phyloP scores from a whole-genome alignment of 495 filamentous ascomycete genomes.

The Aspergillus homomorphus region DNA sequence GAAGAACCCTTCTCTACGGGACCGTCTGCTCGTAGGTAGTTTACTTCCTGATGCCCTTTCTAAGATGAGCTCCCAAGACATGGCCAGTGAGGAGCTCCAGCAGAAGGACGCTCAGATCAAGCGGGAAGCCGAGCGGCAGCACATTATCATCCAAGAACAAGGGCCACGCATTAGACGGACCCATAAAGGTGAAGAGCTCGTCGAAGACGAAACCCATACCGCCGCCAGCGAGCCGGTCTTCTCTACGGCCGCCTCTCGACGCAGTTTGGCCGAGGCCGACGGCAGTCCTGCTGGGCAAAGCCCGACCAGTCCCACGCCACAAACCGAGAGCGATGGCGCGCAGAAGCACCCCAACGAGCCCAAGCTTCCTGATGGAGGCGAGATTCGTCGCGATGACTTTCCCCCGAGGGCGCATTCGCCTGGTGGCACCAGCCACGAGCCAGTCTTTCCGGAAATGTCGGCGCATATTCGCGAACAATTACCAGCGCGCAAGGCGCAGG shows the following conservation, averaged over 20 bases:
- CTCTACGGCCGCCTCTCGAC: slow-evolving; percentile 38
- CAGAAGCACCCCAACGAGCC: slow-evolving; percentile 40
- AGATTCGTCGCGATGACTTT: slow-evolving; percentile 23
- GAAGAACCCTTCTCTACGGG: slow-evolving; percentile 73
- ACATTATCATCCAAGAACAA: slow-evolving; percentile 78
- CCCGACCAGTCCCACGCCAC: slow-evolving; percentile 31
- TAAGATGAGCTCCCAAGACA: slow-evolving; percentile 80
- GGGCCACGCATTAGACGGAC: slow-evolving; percentile 82
- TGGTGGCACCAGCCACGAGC: slow-evolving; percentile 36
- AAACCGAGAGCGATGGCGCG: slow-evolving; percentile 22
- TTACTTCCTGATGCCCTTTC: slow-evolving; percentile 71
- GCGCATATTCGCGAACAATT: slow-evolving; percentile 43
- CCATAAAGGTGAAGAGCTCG: slow-evolving; percentile 91
- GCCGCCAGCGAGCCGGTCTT: slow-evolving; percentile 50
- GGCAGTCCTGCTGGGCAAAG: slow-evolving; percentile 35
- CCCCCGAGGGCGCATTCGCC: slow-evolving; percentile 30
- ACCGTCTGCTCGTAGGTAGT: slow-evolving; percentile 66
- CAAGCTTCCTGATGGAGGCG: slow-evolving; percentile 22
- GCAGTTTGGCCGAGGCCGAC: slow-evolving; percentile 36
- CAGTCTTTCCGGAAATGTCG: slow-evolving; percentile 44
- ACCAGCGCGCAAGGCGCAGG: slow-evolving; percentile 47
- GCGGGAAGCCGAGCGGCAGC: slow-evolving; percentile 80
- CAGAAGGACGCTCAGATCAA: slow-evolving; percentile 70
- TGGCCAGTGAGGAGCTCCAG: slow-evolving; percentile 88
- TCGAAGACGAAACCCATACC: slow-evolving; percentile 62